Base-by-base conservation (phyloP, 2,329 filamentous ascomycete species). In the Aspergillus sp. region DNA sequence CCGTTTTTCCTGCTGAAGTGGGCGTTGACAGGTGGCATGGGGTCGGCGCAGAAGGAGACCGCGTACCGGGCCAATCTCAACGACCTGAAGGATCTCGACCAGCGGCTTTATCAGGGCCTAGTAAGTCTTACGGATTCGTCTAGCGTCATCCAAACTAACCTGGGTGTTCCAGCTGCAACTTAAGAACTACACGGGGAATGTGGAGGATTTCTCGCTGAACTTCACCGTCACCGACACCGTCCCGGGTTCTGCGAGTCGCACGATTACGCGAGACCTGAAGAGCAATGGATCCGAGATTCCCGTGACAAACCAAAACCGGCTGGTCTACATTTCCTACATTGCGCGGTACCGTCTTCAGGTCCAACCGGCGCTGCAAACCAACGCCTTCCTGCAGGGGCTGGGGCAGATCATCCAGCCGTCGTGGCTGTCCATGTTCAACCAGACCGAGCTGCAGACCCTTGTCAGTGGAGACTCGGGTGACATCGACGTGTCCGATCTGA, bases 391-490 rank as follows among this genome's bases (percentile, higher is more conserved):
- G 5, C 78, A 78, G 35, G 91, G 91, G 0, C 75, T 98, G 1
- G 78, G 82, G 14, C 72, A 80, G 43, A 93, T 98, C 52, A 91
- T 98, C 43, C 81, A 88, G 37, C 88, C 89, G 0, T 76, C 77
- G 3, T 98, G 91, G 91, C 72, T 98, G 4, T 86, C 82, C 49
- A 96, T 98, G 91, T 98, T 98, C 68, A 98, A 98, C 58, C 89
- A 95, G 57, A 77, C 77, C 3, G 91, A 98, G 57, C 72, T 98
- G 4, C 91, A 96, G 61, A 91, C 85, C 1, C 78, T 98, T 4
- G 82, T 98, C 11, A 85, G 86, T 33, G 91, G 91, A 26, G 86
- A 93, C 47, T 80, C 78, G 16, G 80, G 80, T 7, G 79, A 84
- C 40, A 93, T 98, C 37, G 82, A 95, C 50, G 72, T 98, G 22